Base-by-base conservation (phyloP, 2,329 filamentous ascomycete genomes). In the Orbilia javanica region DNA sequence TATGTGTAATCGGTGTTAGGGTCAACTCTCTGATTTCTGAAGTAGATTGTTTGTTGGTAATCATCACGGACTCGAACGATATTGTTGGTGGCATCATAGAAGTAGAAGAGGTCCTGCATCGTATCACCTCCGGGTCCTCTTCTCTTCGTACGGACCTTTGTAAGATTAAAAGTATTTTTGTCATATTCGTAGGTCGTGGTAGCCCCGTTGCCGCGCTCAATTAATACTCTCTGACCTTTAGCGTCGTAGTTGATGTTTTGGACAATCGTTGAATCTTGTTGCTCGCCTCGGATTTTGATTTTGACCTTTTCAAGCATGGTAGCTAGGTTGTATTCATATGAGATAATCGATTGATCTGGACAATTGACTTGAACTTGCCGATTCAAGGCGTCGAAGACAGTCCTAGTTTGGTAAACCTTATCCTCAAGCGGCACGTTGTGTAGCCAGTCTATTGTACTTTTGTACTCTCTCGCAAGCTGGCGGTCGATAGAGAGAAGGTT, bases 41-140 rank as follows among this genome's bases (percentile, higher is more conserved):
- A 82, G 60, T 79, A 82, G 11, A 81, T 52, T 1, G 75, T 79
- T 52, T 82, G 71, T 39, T 81, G 64, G 3, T 81, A 79, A 0
- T 79, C 68, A 69, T 82, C 81, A 0, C 44, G 29, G n/a, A 79
- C 66, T 25, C 75, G 42, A 0, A 79, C 80, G 13, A 80, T 68
- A 42, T 80, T 81, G 1, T 79, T 79, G 1, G 50, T n/a, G 2
- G 79, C 46, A 50, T 82, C 81, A 52, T 80, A 81, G 0, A 67
- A 72, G 50, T 82, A 82, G 2, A 42, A 52, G 5, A 82, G 42
- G 52, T 81, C 73, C 65, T 82, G 81, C 1, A 71, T 11, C 4
- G 20, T 3, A 8, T 67, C 48, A 11, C 6, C 13, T 31, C 29
- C 7, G 29, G 29, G 29, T 31, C 29, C 7, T 13, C 29, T 36